phyloP scores from a whole-genome alignment of 2,329 filamentous ascomycete species.

The Lecanicillium sp. region DNA sequence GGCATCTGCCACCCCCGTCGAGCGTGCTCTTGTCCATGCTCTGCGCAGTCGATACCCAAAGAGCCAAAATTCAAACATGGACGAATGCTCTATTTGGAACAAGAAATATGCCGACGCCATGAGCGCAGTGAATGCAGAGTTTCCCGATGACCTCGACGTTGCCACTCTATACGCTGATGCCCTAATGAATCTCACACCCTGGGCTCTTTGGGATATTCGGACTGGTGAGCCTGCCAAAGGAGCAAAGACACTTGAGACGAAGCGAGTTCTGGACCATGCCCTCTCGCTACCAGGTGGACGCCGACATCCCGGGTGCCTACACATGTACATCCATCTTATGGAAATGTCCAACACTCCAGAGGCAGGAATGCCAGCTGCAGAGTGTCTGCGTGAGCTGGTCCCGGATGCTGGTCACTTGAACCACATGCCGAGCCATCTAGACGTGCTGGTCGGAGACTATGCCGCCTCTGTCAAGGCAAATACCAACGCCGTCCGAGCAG shows the following conservation, averaged over 20 bases:
- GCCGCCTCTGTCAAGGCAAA: conserved; percentile 58
- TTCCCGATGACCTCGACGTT: conserved; percentile 32
- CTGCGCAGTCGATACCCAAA: conserved; percentile 52
- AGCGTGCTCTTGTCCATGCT: conserved; percentile 55
- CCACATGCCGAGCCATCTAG: conserved; percentile 73
- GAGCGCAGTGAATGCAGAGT: conserved; percentile 23
- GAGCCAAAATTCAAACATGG: conserved; percentile 30
- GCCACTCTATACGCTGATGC: conserved; percentile 30
- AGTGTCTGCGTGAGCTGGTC: conserved; percentile 51
- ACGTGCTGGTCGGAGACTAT: conserved; percentile 67
- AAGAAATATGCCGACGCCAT: conserved; percentile 29
- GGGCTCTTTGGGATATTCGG: conserved; percentile 33
- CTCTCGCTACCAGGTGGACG: conserved; percentile 32
- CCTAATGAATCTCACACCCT: conserved; percentile 40
- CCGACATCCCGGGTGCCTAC: conserved; percentile 60
- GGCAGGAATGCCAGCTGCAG: conserved; percentile 45
- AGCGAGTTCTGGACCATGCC: conserved; percentile 31
- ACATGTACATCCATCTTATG: conserved; percentile 69
- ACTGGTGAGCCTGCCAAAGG: conserved; percentile 23
- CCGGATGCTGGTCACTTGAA: conserved; percentile 59
- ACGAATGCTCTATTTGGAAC: conserved; percentile 37
- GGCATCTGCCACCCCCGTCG: conserved; percentile 21
- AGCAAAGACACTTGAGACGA: conserved; percentile 24
- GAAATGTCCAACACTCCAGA: conserved; percentile 61
- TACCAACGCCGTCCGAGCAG: conserved; percentile 54